phyloP scores from a whole-genome alignment of 2,329 filamentous ascomycete genomes.

The Sporothrix curviconia region DNA sequence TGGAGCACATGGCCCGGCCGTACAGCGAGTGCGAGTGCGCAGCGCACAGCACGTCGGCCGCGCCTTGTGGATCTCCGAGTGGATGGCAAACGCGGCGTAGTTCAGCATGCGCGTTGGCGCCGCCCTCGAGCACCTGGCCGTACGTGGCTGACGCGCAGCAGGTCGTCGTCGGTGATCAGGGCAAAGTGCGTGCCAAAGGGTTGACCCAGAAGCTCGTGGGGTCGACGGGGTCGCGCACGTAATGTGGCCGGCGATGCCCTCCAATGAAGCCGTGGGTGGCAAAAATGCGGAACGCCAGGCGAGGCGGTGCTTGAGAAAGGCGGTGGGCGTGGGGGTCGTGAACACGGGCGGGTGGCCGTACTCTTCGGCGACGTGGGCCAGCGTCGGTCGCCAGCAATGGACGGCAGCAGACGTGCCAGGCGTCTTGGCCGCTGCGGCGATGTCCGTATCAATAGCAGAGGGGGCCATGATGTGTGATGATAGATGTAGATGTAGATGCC shows the following conservation, averaged over 20 bases:
- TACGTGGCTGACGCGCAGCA: conserved; percentile 56
- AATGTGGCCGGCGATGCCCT: conserved; percentile 59
- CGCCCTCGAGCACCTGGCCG: conserved; percentile 58
- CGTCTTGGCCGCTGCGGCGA: neutral
- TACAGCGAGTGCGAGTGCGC: conserved; percentile 50
- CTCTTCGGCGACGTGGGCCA: conserved; percentile 16
- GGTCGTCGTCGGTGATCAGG: conserved; percentile 54
- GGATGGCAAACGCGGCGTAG: conserved; percentile 25
- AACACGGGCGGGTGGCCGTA: conserved; percentile 18
- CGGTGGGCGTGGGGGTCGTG: conserved; percentile 30
- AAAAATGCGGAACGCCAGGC: conserved; percentile 52
- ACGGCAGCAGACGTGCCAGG: neutral
- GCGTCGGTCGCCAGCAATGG: conserved; percentile 17
- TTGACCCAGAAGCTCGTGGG: conserved; percentile 60
- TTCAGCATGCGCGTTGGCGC: conserved; percentile 30
- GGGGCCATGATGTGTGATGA: conserved; percentile 10
- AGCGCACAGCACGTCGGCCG: conserved; percentile 47
- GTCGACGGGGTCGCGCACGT: conserved; percentile 54
- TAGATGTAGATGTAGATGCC: neutral
- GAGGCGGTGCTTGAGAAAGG: conserved; percentile 47
- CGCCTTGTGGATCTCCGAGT: conserved; percentile 44
- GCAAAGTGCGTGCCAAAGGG: conserved; percentile 56
- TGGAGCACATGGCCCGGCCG: conserved; percentile 53
- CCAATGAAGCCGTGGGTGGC: conserved; percentile 49
- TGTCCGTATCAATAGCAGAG: conserved; percentile 7